Percentiles rank a stretch among this genome's conserved stretches.
Evolutionary conservation across 192 early-diverging fungal genomes (phyloP).

Genomic region (Entomortierella beljakovae): DNA sequence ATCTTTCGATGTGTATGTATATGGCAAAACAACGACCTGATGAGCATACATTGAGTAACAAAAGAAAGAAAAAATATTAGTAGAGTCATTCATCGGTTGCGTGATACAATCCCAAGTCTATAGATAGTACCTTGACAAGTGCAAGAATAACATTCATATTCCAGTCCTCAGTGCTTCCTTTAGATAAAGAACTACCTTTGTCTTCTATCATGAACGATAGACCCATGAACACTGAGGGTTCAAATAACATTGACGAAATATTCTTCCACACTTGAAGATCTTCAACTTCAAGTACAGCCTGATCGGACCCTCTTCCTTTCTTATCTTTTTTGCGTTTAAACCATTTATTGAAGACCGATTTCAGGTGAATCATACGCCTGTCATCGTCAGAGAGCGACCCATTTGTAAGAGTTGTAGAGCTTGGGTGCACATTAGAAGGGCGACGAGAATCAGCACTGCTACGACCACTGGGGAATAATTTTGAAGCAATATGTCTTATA

Average conservation of each 20-base stretch:
- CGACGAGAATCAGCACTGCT: constrained; percentile 32
- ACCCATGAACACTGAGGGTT: constrained; percentile 52
- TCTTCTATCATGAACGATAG: constrained; percentile 53
- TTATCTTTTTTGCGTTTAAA: constrained; percentile 50
- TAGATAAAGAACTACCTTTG: constrained; percentile 31
- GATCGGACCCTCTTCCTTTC: constrained; percentile 29
- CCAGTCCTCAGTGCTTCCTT: constrained; percentile 34
- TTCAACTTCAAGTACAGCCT: constrained; percentile 29
- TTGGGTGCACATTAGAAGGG: background rate
- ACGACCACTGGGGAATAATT: constrained; percentile 22
- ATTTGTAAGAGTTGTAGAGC: background rate
- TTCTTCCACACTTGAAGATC: constrained; percentile 47
- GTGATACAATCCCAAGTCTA: background rate
- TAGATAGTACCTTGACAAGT: constrained; percentile 39
- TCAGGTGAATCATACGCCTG: constrained; percentile 34
- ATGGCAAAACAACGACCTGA: constrained; percentile 51
- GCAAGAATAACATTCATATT: constrained; percentile 54
- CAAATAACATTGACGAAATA: constrained; percentile 28
- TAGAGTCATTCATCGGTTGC: background rate
- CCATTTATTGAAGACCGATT: constrained; percentile 37
- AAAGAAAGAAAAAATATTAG: background rate
- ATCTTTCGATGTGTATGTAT: constrained; percentile 43
- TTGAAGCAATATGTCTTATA: constrained; percentile 12
- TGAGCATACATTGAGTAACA: background rate
- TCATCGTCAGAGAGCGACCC: constrained; percentile 21